Conservation (phyloP, 2,329 filamentous ascomycete genomes). For the Xylariaceae sp. region DNA sequence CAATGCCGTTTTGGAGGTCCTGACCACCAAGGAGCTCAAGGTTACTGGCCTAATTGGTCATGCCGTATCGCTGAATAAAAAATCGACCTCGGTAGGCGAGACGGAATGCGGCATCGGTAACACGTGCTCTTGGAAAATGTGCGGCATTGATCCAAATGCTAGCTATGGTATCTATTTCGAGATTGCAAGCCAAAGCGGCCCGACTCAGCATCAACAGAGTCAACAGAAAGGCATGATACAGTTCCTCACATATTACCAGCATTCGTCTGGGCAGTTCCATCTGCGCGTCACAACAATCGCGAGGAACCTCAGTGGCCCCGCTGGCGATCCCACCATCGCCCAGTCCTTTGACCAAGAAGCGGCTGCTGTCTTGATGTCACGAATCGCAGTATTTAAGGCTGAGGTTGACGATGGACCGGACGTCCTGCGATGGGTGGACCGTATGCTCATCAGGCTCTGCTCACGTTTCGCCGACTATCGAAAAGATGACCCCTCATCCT, state of each 20-base stretch:
- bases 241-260: slow-evolving; percentile 97
- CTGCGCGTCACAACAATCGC: slow-evolving; percentile 92
- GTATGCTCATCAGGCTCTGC: slow-evolving; percentile 95
- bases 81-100: slow-evolving; percentile 92
- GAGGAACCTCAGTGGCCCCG: slow-evolving; percentile 83
- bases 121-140: slow-evolving; percentile 99
- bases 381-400: slow-evolving; percentile 97
- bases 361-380: slow-evolving; percentile 95
- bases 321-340: slow-evolving; percentile 88
- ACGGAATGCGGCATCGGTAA: slow-evolving; percentile 98
- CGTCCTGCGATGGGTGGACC: slow-evolving; percentile 94
- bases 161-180: slow-evolving; percentile 98
- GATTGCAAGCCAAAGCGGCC: slow-evolving; percentile 88
- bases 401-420: slow-evolving; percentile 99
- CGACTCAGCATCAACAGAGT: slow-evolving; percentile 75
- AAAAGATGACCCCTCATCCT: slow-evolving; percentile 96
- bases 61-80: slow-evolving; percentile 95
- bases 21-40: slow-evolving; percentile 97
- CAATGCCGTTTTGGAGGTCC: slow-evolving; percentile 89
- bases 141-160: slow-evolving; percentile 86
- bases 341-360: slow-evolving; percentile 99
- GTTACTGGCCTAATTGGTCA: slow-evolving; percentile 96
- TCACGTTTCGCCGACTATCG: slow-evolving; percentile 96
- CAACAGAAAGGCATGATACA: slow-evolving; percentile 95
- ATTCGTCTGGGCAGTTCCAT: slow-evolving; percentile 93